Conservation (phyloP, 208 protist species). For the Acanthamoeba castellanii region DNA sequence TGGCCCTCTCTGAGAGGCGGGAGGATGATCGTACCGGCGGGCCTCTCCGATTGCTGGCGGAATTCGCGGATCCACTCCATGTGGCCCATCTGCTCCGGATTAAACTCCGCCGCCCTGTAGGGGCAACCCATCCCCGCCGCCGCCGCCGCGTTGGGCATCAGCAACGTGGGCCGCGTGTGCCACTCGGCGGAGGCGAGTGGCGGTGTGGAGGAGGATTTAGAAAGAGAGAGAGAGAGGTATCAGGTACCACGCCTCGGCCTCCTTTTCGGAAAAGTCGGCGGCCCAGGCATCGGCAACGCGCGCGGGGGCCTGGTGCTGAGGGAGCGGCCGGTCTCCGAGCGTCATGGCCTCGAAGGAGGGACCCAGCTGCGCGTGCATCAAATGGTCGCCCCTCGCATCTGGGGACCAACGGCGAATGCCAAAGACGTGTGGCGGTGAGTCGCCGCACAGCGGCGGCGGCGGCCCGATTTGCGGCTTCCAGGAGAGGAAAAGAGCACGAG, state of each 20-base stretch:
- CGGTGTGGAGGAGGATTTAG: neutral
- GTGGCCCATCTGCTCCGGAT: neutral
- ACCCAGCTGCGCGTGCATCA: neutral
- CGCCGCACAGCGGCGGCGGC: too few species aligned
- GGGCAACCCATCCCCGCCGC: too few species aligned
- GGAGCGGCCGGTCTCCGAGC: neutral
- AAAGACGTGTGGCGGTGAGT: too few species aligned
- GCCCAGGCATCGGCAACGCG: neutral
- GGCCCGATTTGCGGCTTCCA: too few species aligned
- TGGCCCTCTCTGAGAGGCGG: neutral
- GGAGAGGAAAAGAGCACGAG: too few species aligned
- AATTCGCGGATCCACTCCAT: conserved; percentile 49
- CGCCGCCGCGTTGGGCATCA: too few species aligned
- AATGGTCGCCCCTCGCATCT: neutral
- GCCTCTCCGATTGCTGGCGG: conserved; percentile 17
- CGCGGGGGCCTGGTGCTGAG: neutral
- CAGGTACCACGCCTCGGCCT: conserved; percentile 10
- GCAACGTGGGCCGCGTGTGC: too few species aligned
- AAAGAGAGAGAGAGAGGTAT: too few species aligned
- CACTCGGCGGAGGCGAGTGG: too few species aligned
- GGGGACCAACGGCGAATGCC: too few species aligned
- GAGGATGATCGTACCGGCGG: neutral
- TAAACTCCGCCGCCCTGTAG: neutral
- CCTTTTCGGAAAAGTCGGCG: neutral
- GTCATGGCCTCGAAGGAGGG: neutral